Evolutionary conservation across 106 monocot species (phyloP).

Genomic region (Platanthera zijinensis): DNA sequence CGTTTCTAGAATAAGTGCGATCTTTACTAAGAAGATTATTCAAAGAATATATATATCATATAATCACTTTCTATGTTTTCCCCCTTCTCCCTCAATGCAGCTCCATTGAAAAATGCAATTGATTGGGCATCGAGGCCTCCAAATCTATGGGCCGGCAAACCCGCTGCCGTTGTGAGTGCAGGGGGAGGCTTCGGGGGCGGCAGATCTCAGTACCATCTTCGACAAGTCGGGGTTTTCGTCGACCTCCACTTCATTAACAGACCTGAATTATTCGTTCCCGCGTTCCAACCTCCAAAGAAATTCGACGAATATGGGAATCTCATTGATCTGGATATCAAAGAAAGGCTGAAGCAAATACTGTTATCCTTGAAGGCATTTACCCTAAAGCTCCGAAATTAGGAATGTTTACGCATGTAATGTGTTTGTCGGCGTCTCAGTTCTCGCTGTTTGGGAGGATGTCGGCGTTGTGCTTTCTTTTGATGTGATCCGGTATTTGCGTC

Average conservation of each 20-base stretch:
- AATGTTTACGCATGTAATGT: no score
- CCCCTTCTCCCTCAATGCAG: background rate
- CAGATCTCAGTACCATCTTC: conserved; percentile 53
- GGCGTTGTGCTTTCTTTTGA: no score
- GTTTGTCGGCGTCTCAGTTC: no score
- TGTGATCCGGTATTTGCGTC: no score
- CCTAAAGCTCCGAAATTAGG: conserved; percentile 11
- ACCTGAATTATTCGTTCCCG: conserved; percentile 42
- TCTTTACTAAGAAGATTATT: no score
- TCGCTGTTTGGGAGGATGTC: no score
- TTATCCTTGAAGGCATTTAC: conserved; percentile 49
- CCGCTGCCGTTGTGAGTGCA: conserved; percentile 44
- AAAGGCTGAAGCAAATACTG: conserved; percentile 34
- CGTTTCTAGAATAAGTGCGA: no score
- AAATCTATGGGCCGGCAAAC: conserved; percentile 47
- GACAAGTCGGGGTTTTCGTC: conserved; percentile 53
- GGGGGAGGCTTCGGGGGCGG: conserved; percentile 43
- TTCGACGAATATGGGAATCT: conserved; percentile 45
- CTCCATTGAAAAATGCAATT: conserved; percentile 56
- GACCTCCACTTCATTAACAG: conserved; percentile 76
- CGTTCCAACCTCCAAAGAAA: conserved; percentile 27
- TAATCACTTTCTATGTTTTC: no score
- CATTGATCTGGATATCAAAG: conserved; percentile 32
- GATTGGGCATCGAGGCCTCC: conserved; percentile 61
- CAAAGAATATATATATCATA: no score